These are phyloP conservation scores for Chaetomium sp. DNA, from an alignment of 2,329 filamentous ascomycete species.

Conservation along the genomic window DNA sequence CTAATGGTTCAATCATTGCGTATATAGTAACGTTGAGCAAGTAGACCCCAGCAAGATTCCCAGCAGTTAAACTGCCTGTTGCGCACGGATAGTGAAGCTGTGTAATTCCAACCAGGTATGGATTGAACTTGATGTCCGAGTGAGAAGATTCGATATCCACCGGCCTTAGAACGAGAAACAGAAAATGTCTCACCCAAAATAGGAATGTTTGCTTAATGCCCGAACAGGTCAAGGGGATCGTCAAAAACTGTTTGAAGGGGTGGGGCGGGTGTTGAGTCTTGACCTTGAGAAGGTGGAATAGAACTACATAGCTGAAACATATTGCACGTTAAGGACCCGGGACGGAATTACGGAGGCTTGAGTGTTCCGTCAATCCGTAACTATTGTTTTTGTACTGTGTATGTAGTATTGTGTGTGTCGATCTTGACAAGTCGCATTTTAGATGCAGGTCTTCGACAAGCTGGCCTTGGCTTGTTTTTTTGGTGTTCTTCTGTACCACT, in stretches of 20 bases:
- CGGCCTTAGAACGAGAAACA: constrained; percentile 15
- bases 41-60: neutral
- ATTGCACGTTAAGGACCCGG: neutral
- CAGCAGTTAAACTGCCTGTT: neutral
- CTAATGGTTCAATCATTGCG: neutral
- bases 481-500: neutral
- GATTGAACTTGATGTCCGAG: neutral
- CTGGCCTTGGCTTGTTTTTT: neutral
- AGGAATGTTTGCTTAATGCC: constrained; percentile 9
- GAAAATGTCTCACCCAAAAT: constrained; percentile 23
- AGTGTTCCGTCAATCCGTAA: neutral
- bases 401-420: neutral
- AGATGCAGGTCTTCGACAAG: neutral
- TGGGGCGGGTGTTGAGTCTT: constrained; percentile 1
- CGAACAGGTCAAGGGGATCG: constrained; percentile 1
- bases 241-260: constrained; percentile 10
- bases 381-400: neutral
- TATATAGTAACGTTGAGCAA: neutral
- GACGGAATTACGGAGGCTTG: neutral
- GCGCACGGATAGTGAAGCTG: neutral
- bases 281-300: neutral
- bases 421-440: constrained; percentile 3
- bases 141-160: constrained; percentile 3
- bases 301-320: constrained; percentile 3
- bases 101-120: neutral